Conservation (phyloP, 2,329 filamentous ascomycete genomes). For the Penicillium sp. region DNA sequence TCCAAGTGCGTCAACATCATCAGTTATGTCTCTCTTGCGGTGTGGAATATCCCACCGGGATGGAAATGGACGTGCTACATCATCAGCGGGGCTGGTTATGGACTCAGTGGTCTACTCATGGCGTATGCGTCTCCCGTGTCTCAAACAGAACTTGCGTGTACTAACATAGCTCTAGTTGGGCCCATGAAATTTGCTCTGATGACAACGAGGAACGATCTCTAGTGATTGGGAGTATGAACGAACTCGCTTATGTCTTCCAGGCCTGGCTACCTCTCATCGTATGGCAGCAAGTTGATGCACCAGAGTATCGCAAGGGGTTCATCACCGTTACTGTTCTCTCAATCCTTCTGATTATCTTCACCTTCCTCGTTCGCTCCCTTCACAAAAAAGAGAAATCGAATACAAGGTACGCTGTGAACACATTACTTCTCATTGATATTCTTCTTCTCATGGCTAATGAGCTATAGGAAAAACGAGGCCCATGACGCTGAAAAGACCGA, state of each 20-base stretch:
- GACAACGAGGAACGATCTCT: constrained; percentile 68
- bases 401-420: constrained; percentile 2
- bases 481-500: not conserved
- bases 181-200: constrained; percentile 56
- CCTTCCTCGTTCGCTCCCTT: constrained; percentile 45
- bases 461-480: not conserved
- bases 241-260: constrained; percentile 69
- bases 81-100: constrained; percentile 51
- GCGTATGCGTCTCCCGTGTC: constrained; percentile 39
- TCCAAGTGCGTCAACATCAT: constrained; percentile 42
- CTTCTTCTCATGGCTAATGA: not conserved
- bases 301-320: constrained; percentile 61
- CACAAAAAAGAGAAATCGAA: constrained; percentile 7
- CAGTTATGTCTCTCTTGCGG: constrained; percentile 46
- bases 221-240: constrained; percentile 67
- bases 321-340: constrained; percentile 56
- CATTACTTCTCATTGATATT: no score
- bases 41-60: constrained; percentile 53
- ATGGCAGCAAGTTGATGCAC: constrained; percentile 66
- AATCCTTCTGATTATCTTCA: constrained; percentile 51
- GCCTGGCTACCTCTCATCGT: constrained; percentile 68
- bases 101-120: constrained; percentile 52
- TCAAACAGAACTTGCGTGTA: not conserved
- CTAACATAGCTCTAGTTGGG: constrained; percentile 42
- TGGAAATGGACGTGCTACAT: constrained; percentile 68